These are phyloP conservation scores for Peniophora sp. DNA, from an alignment of 1,284 basidiomycete species.

Conservation along the genomic window DNA sequence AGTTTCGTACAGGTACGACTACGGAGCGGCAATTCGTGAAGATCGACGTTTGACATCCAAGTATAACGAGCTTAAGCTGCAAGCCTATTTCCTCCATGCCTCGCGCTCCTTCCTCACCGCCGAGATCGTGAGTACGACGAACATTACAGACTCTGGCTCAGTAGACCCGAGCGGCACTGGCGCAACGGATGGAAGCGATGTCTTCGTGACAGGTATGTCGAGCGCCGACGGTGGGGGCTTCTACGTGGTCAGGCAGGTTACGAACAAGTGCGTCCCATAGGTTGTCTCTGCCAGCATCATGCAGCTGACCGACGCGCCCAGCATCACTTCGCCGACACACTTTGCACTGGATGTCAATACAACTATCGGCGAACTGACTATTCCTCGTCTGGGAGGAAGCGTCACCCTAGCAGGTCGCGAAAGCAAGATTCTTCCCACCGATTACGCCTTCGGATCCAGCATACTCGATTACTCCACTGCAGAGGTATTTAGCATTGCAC, in stretches of 20 bases:
- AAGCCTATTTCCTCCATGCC: slow-evolving; percentile 34
- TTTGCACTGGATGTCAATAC: slow-evolving; percentile 29
- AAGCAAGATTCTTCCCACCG: slow-evolving; percentile 36
- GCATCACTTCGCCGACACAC: slow-evolving; percentile 16
- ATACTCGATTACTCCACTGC: slow-evolving; percentile 33
- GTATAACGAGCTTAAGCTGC: slow-evolving; percentile 37
- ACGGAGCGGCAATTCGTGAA: slow-evolving; percentile 31
- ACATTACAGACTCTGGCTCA: slow-evolving; percentile 13
- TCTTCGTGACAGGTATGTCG: neutral
- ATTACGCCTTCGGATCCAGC: slow-evolving; percentile 30
- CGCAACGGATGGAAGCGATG: slow-evolving; percentile 26
- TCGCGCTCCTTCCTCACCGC: slow-evolving; percentile 28
- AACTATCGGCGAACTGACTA: slow-evolving; percentile 22
- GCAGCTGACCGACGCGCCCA: neutral
- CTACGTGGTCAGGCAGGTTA: neutral
- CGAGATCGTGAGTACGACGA: slow-evolving; percentile 9
- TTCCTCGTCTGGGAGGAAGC: slow-evolving; percentile 25
- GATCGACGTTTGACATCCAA: slow-evolving; percentile 34
- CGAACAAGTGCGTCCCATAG: neutral
- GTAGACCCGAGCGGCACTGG: slow-evolving; percentile 31
- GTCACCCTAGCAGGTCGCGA: slow-evolving; percentile 33
- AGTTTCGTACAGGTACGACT: slow-evolving; percentile 20
- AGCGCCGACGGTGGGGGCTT: neutral
- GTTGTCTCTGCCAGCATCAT: slow-evolving; percentile 4
- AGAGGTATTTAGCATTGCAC: slow-evolving; percentile 21